These are phyloP conservation scores for Dioscorea dumetorum DNA, from an alignment of 106 monocot species.

Conservation along the genomic window DNA sequence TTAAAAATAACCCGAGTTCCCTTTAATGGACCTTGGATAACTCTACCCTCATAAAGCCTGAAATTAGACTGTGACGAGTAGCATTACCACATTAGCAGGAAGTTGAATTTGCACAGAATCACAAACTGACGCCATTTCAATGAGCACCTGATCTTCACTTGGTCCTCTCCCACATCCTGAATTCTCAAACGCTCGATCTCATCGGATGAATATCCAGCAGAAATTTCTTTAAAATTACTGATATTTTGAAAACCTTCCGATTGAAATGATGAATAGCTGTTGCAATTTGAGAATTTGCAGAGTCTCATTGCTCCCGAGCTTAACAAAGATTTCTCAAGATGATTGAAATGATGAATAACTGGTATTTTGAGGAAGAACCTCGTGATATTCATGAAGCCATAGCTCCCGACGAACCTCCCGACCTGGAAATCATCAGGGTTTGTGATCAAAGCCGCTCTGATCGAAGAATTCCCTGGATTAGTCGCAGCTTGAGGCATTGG, in stretches of 20 bases:
- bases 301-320: neutral
- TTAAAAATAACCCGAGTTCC: conserved; percentile 72
- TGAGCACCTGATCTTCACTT: conserved; percentile 89
- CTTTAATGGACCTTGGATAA: conserved; percentile 58
- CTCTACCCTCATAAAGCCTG: conserved; percentile 96
- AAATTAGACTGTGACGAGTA: conserved; percentile 43
- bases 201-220: conserved; percentile 45
- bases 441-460: conserved; percentile 48
- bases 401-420: conserved; percentile 81
- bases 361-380: conserved; percentile 28
- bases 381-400: conserved; percentile 96
- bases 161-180: conserved; percentile 92
- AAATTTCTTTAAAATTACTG: conserved; percentile 20
- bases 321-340: neutral
- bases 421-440: conserved; percentile 75
- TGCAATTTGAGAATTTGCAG: neutral
- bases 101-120: neutral
- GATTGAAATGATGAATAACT: neutral
- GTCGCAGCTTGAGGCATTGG: neutral
- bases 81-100: conserved; percentile 21
- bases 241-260: conserved; percentile 36
- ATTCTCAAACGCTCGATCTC: conserved; percentile 62
- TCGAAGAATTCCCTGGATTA: neutral
- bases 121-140: neutral
- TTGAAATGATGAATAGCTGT: conserved; percentile 86